Conservation (phyloP, 805 yeast genomes). For the Scheffersomyces amazonensis region DNA sequence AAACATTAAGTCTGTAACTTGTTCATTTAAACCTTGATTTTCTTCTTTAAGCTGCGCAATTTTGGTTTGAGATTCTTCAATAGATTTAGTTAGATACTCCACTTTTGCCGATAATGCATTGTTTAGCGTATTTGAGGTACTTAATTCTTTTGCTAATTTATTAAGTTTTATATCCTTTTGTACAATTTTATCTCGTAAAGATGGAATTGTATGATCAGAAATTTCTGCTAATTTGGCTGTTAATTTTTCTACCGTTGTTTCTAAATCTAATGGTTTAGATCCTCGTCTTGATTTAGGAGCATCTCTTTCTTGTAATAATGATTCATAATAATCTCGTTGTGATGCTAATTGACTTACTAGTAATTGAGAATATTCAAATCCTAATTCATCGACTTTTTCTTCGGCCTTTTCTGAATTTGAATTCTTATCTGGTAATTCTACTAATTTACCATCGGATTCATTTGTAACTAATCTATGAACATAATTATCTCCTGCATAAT, state of each 20-base stretch:
- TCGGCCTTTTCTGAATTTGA: slow-evolving; percentile 6
- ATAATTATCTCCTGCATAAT: slow-evolving; percentile 85
- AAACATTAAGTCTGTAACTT: slow-evolving; percentile 77
- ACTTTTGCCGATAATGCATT: slow-evolving; percentile 39
- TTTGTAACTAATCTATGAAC: slow-evolving; percentile 84
- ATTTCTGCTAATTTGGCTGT: slow-evolving; percentile 19
- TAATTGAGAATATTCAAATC: slow-evolving; percentile 77
- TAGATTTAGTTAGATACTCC: slow-evolving; percentile 26
- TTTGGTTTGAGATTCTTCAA: slow-evolving; percentile 21
- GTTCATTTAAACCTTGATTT: slow-evolving; percentile 55
- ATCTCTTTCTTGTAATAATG: slow-evolving; percentile 23
- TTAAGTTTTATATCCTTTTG: slow-evolving; percentile 27
- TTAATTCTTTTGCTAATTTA: slow-evolving; percentile 27
- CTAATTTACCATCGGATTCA: slow-evolving; percentile 85
- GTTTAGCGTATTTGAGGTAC: slow-evolving; percentile 28
- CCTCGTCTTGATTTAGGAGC: slow-evolving; percentile 17
- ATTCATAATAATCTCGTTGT: slow-evolving; percentile 80
- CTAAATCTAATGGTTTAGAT: slow-evolving; percentile 20
- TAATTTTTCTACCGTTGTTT: slow-evolving; percentile 26
- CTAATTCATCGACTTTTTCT: slow-evolving; percentile 53
- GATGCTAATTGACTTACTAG: slow-evolving; percentile 79
- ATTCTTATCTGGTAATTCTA: slow-evolving; percentile 56
- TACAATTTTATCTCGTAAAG: slow-evolving; percentile 28
- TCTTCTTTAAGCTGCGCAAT: slow-evolving; percentile 27
- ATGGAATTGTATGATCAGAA: slow-evolving; percentile 26